phyloP scores from a whole-genome alignment of 2,329 filamentous ascomycete genomes.

The Fusarium pseudoanthophilum region DNA sequence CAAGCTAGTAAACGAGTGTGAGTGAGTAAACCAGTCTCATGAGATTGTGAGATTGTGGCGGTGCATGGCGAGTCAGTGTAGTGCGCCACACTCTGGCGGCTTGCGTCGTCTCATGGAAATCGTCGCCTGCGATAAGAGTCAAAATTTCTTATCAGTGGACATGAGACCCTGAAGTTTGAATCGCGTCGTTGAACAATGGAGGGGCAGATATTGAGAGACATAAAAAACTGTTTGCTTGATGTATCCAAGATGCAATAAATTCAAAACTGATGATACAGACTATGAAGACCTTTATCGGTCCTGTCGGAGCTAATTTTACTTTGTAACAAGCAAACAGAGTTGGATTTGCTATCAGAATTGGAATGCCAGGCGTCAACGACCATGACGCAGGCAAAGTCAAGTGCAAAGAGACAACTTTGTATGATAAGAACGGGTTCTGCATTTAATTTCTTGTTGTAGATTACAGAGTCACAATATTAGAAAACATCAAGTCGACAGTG shows the following conservation, averaged over 20 bases:
- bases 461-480: too few relatives aligned
- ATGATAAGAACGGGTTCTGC: neutral
- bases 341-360: neutral
- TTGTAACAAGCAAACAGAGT: neutral
- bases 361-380: slow-evolving; percentile 28
- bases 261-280: too few relatives aligned
- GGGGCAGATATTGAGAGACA: neutral
- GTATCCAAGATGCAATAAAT: neutral
- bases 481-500: neutral
- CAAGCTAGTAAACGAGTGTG: slow-evolving; percentile 18
- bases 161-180: slow-evolving; percentile 1
- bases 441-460: neutral
- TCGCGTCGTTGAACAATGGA: neutral
- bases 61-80: slow-evolving; percentile 6
- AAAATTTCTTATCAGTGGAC: slow-evolving; percentile 29
- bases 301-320: neutral
- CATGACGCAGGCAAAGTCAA: slow-evolving; percentile 35
- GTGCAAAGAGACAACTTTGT: neutral
- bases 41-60: slow-evolving; percentile 27
- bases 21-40: slow-evolving; percentile 26
- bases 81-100: slow-evolving; percentile 32
- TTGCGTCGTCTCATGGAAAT: neutral
- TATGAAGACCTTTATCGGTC: too few relatives aligned
- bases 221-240: neutral
- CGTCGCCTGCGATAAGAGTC: slow-evolving; percentile 20